These are phyloP conservation scores for Colletotrichum musae DNA, from an alignment of 2,329 filamentous ascomycete genomes.

Conservation along the genomic window DNA sequence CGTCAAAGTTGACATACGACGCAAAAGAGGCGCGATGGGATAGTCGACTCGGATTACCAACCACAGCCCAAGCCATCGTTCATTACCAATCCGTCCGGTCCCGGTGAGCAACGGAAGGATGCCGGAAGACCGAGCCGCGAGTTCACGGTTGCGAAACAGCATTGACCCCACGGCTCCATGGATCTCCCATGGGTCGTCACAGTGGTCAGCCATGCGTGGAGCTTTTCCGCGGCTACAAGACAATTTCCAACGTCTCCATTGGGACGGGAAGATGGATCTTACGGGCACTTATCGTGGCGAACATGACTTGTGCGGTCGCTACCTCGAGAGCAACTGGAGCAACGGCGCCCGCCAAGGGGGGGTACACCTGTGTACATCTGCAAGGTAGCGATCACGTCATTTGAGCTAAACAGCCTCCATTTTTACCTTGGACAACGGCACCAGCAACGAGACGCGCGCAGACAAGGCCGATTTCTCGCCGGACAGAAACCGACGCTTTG, in stretches of 20 bases:
- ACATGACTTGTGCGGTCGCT: constrained; percentile 37
- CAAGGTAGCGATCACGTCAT: constrained; percentile 46
- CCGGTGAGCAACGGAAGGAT: constrained; percentile 23
- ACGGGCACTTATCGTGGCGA: constrained; percentile 39
- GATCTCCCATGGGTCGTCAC: constrained; percentile 39
- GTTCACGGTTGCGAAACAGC: constrained; percentile 13
- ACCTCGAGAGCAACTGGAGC: constrained; percentile 10
- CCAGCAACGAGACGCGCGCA: constrained; percentile 9
- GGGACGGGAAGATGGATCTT: constrained; percentile 26
- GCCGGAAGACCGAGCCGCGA: constrained; percentile 37
- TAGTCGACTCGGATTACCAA: not conserved
- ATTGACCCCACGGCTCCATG: constrained; percentile 37
- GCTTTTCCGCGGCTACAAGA: constrained; percentile 29
- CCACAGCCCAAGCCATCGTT: constrained; percentile 3
- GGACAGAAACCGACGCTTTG: constrained; percentile 30
- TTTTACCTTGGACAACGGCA: constrained; percentile 38
- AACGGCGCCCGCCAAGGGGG: constrained; percentile 30
- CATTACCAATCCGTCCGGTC: constrained; percentile 28
- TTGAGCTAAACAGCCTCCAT: constrained; percentile 43
- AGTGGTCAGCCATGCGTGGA: constrained; percentile 33
- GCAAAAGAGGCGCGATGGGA: too few relatives aligned
- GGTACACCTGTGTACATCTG: constrained; percentile 25
- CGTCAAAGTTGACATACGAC: too few relatives aligned
- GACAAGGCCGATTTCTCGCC: constrained; percentile 39
- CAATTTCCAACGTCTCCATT: constrained; percentile 22